A percentile compares a stretch with the other conserved stretches of the same genome.
Evolutionary conservation across 371 early-diverging fungal genomes (phyloP).

Genomic region (Furculomyces boomerangus): DNA sequence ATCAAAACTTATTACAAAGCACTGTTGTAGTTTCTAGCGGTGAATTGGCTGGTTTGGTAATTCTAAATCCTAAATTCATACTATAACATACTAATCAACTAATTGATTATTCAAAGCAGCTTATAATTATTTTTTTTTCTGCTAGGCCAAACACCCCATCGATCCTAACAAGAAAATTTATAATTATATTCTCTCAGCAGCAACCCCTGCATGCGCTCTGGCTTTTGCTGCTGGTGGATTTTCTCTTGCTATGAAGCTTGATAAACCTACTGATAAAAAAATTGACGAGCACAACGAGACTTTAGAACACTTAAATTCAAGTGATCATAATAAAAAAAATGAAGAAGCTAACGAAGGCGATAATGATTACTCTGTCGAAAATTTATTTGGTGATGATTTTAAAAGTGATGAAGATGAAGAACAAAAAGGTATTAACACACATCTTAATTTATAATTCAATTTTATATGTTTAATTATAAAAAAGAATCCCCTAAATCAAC

Average conservation of each 20-base stretch:
- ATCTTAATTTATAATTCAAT: no score
- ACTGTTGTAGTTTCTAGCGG: slow-evolving; percentile 9
- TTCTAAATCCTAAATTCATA: slow-evolving; percentile 23
- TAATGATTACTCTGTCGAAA: slow-evolving; percentile 20
- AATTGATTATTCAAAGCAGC: slow-evolving; percentile 65
- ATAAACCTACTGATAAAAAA: slow-evolving; percentile 1
- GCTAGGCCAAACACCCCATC: slow-evolving; percentile 36
- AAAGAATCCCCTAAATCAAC: no score
- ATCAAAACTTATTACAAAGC: neutral
- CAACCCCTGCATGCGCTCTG: slow-evolving; percentile 49
- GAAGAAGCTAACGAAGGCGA: slow-evolving; percentile 29
- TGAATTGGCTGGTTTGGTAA: slow-evolving; percentile 25
- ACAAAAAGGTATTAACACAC: neutral
- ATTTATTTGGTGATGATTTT: slow-evolving; percentile 18
- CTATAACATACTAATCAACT: slow-evolving; percentile 30
- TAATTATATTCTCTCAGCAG: slow-evolving; percentile 35
- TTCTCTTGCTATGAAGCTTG: slow-evolving; percentile 19
- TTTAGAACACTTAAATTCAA: slow-evolving; percentile 3
- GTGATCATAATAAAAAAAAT: slow-evolving; percentile 22
- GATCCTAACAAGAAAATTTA: slow-evolving; percentile 35
- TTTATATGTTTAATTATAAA: no score
- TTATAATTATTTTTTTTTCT: slow-evolving; percentile 27
- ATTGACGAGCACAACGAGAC: neutral
- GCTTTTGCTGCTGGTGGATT: slow-evolving; percentile 61
- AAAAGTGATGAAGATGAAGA: slow-evolving; percentile 20